phyloP scores from a whole-genome alignment of 805 yeast genomes.

The Yamadazyma phyllophila region DNA sequence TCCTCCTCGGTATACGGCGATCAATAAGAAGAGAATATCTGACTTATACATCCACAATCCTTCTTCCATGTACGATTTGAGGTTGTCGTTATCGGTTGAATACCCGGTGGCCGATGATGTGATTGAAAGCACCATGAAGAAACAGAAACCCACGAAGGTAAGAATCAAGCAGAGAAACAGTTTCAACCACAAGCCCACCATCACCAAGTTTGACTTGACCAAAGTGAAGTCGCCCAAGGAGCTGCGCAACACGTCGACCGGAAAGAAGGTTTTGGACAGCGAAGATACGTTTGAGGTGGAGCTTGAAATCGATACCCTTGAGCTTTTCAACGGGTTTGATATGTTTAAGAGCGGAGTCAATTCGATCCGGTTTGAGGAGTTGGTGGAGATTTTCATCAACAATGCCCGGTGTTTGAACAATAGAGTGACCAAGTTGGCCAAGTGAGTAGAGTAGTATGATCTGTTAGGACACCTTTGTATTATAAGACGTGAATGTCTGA shows the following conservation, averaged over 20 bases:
- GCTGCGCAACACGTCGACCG: constrained; percentile 31
- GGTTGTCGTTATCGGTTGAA: constrained; percentile 76
- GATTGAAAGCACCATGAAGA: constrained; percentile 48
- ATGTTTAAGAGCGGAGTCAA: constrained; percentile 38
- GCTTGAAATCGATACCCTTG: constrained; percentile 38
- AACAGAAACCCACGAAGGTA: constrained; percentile 51
- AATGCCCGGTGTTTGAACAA: constrained; percentile 45
- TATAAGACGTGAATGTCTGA: too few relatives aligned
- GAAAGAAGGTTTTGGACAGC: constrained; percentile 34
- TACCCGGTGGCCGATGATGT: constrained; percentile 63
- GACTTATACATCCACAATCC: constrained; percentile 74
- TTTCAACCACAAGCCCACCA: constrained; percentile 70
- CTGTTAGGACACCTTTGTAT: too few relatives aligned
- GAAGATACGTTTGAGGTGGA: constrained; percentile 39
- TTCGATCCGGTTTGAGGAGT: constrained; percentile 40
- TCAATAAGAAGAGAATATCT: constrained; percentile 71
- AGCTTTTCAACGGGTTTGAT: constrained; percentile 42
- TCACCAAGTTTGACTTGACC: constrained; percentile 71
- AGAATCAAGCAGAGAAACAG: constrained; percentile 74
- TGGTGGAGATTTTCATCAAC: constrained; percentile 44
- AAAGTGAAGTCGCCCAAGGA: constrained; percentile 46
- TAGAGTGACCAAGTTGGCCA: constrained; percentile 41
- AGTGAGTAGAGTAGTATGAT: constrained; percentile 11
- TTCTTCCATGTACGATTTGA: constrained; percentile 70
- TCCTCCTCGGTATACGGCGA: constrained; percentile 69